phyloP scores from a whole-genome alignment of 805 yeast species.

The Candida coleopterorum region DNA sequence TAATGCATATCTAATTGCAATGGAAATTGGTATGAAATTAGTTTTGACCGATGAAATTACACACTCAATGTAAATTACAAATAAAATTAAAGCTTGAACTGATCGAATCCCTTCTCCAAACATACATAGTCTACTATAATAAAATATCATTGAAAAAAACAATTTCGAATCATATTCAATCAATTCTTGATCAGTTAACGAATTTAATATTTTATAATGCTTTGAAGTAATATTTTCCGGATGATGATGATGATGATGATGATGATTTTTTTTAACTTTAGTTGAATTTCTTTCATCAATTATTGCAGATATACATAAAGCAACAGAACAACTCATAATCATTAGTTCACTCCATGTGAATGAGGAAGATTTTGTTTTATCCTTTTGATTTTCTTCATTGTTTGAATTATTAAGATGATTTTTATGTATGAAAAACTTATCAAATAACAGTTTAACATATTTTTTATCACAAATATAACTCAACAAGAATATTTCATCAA shows the following conservation, averaged over 20 bases:
- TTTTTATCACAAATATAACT: conserved; percentile 15
- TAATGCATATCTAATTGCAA: conserved; percentile 37
- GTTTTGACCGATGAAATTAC: conserved; percentile 24
- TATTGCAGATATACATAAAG: conserved; percentile 20
- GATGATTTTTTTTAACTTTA: background rate
- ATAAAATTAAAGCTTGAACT: conserved; percentile 47
- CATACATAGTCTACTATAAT: conserved; percentile 47
- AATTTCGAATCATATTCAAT: conserved; percentile 16
- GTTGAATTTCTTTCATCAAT: conserved; percentile 14
- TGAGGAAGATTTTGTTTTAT: background rate
- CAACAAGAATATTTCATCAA: conserved; percentile 20
- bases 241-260: too few relatives aligned
- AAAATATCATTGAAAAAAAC: conserved; percentile 37
- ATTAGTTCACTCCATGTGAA: conserved; percentile 28
- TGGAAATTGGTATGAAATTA: conserved; percentile 24
- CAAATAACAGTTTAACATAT: conserved; percentile 17
- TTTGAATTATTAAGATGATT: conserved; percentile 6
- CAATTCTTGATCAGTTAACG: conserved; percentile 12
- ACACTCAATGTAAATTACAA: conserved; percentile 36
- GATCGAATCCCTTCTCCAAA: conserved; percentile 45
- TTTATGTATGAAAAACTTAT: conserved; percentile 14
- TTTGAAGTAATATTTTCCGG: background rate
- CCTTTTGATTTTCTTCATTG: background rate
- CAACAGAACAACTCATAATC: conserved; percentile 25
- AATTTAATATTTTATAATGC: conserved; percentile 5